These are phyloP conservation scores for Handroanthus guayacan DNA, from an alignment of 257 asterid genomes.

Conservation along the genomic window DNA sequence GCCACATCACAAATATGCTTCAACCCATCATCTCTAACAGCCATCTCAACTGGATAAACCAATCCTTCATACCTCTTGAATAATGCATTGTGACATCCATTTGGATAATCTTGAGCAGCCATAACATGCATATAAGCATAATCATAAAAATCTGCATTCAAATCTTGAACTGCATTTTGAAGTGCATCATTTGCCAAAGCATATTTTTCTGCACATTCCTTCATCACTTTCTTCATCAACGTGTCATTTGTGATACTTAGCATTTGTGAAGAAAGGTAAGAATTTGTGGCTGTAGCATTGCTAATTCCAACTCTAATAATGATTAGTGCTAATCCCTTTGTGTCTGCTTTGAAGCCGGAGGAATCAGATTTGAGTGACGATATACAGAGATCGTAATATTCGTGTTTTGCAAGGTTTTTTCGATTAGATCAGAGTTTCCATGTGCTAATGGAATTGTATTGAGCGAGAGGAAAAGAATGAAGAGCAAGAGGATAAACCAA, in stretches of 20 bases:
- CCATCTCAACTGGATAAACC: constrained; percentile 67
- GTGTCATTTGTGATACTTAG: constrained; percentile 42
- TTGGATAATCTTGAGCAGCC: constrained; percentile 93
- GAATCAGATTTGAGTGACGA: constrained; percentile 69
- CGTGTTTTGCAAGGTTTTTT: constrained; percentile 80
- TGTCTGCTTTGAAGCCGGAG: constrained; percentile 61
- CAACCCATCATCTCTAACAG: constrained; percentile 65
- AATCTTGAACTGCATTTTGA: constrained; percentile 53
- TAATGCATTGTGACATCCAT: constrained; percentile 64
- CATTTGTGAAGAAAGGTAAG: constrained; percentile 58
- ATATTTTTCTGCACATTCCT: constrained; percentile 75
- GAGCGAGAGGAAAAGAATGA: constrained; percentile 41
- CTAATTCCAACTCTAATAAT: constrained; percentile 58
- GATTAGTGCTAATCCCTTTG: constrained; percentile 70
- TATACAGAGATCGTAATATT: constrained; percentile 73
- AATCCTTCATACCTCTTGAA: constrained; percentile 56
- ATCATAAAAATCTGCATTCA: constrained; percentile 65
- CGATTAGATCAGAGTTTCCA: constrained; percentile 54
- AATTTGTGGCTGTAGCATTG: constrained; percentile 74
- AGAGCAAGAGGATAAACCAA: constrained; percentile 32
- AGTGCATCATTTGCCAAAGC: constrained; percentile 67
- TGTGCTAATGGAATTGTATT: constrained; percentile 27
- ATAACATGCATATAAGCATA: constrained; percentile 82
- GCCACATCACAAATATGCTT: constrained; percentile 82
- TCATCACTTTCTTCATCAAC: constrained; percentile 50